Evolutionary conservation across 2,329 filamentous ascomycete species (phyloP), one percentile per base, ranked within the genome.

Genomic region (Cercospora sp.): DNA sequence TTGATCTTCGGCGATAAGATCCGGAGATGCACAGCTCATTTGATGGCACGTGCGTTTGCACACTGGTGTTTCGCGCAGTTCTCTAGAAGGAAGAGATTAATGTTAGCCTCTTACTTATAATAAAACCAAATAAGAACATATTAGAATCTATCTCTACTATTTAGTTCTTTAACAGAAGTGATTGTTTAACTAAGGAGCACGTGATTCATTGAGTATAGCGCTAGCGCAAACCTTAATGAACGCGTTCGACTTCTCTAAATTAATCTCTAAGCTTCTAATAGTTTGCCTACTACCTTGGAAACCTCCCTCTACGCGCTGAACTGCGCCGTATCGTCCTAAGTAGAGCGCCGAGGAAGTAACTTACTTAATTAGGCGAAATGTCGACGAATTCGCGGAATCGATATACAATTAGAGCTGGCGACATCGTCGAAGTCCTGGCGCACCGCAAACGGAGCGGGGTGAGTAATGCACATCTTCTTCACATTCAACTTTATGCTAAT

Each of bases 381-480:
- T 33, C 55, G 28, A 59, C n/a, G 1, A 20, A 36, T 59, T 23
- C 28, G 9, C 28, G 28, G 4, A 13, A 0, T 1, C 55, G 55
- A 0, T 72, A 75, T 58, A 68, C 58, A 7, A 66, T 77, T 2
- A 30, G 63, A 9, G 33, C 70, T 20, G 20, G 39, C 18, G 69
- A 77, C 65, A 69, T 78, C 13, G 67, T 70, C 12, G 69, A 72
- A 36, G 69, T 78, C 0, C 53, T 77, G 1, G 75, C 71, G 28
- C 76, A 78, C 60, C 68, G 77, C 3, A 61, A 72, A 16, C 48
- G 67, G 6, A 63, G 70, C n/a, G 72, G 67, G 9, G 76, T 77
- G 73, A 73, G 48, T 1, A 30, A n/a, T 26, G 12, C 23, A 55
- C 72, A 69, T 60, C n/a, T 57, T 57, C 30, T n/a, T 60, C 12